Evolutionary conservation across 2,329 filamentous ascomycete genomes (phyloP).

Genomic region (Aureobasidium sp.): DNA sequence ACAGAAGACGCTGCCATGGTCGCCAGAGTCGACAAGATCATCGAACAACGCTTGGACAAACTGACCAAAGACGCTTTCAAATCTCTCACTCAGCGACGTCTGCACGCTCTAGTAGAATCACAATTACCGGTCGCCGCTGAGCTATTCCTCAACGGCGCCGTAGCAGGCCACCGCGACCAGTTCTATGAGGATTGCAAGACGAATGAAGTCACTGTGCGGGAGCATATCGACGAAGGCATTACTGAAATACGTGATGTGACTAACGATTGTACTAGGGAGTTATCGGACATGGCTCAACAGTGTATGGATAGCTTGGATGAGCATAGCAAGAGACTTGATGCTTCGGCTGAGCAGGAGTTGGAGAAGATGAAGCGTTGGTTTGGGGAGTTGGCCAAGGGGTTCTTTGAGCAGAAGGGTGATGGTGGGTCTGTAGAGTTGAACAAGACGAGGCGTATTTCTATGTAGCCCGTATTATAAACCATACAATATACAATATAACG

Average conservation of each 20-base stretch:
- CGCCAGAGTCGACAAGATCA: neutral
- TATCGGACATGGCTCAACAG: neutral
- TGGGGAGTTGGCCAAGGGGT: neutral
- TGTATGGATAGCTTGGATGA: neutral
- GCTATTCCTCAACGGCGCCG: neutral
- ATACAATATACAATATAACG: no score
- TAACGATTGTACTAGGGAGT: neutral
- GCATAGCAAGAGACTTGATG: neutral
- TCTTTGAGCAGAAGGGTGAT: neutral
- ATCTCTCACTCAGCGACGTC: neutral
- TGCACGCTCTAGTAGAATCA: neutral
- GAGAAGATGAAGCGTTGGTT: neutral
- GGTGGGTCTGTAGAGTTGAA: no score
- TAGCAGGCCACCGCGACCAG: neutral
- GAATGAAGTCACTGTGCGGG: neutral
- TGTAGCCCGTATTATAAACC: neutral
- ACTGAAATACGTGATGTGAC: neutral
- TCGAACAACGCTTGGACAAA: neutral
- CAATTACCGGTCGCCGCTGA: neutral
- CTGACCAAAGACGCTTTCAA: slow-evolving; percentile 1
- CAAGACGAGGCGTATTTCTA: neutral
- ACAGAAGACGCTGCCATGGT: neutral
- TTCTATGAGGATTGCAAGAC: slow-evolving; percentile 1
- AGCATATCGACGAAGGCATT: neutral
- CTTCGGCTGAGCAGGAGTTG: neutral